Evolutionary conservation across 768 basidiomycete genomes (phyloP).

Genomic region (Collybia sp.): DNA sequence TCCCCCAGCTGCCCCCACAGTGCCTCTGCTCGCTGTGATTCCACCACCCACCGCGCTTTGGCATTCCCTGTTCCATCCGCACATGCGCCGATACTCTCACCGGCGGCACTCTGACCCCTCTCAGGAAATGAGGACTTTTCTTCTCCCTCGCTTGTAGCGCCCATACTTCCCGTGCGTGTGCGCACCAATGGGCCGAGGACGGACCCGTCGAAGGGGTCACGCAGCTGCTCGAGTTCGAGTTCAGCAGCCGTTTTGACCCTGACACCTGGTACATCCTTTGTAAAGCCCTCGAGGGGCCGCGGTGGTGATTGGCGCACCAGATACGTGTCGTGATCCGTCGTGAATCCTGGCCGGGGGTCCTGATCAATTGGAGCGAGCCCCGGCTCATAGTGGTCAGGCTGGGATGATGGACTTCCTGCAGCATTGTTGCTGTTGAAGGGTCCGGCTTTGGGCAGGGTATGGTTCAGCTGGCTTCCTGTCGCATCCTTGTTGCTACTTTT

Average conservation of each 20-base stretch:
- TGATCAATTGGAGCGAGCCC: no score
- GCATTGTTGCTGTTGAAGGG: no score
- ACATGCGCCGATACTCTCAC: no score
- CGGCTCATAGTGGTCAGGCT: background rate
- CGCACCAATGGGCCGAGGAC: conserved; percentile 30
- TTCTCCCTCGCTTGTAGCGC: no score
- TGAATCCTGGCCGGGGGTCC: conserved; percentile 12
- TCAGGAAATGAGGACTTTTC: no score
- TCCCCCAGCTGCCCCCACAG: conserved; percentile 66
- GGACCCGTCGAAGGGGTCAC: conserved; percentile 46
- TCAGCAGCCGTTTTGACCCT: background rate
- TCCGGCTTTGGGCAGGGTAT: no score
- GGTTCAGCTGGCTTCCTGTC: no score
- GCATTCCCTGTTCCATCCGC: background rate
- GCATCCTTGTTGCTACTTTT: no score
- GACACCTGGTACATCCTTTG: conserved; percentile 8
- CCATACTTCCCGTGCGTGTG: conserved; percentile 3
- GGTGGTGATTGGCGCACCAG: conserved; percentile 34
- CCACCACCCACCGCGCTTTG: background rate
- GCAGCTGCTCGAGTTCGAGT: conserved; percentile 14
- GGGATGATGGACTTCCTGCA: no score
- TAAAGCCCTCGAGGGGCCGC: conserved; percentile 8
- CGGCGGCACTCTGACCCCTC: no score
- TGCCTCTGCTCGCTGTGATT: conserved; percentile 35
- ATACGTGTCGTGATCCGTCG: conserved; percentile 61